phyloP scores from a whole-genome alignment of 805 yeast species.

The Kodamaea leandrae region DNA sequence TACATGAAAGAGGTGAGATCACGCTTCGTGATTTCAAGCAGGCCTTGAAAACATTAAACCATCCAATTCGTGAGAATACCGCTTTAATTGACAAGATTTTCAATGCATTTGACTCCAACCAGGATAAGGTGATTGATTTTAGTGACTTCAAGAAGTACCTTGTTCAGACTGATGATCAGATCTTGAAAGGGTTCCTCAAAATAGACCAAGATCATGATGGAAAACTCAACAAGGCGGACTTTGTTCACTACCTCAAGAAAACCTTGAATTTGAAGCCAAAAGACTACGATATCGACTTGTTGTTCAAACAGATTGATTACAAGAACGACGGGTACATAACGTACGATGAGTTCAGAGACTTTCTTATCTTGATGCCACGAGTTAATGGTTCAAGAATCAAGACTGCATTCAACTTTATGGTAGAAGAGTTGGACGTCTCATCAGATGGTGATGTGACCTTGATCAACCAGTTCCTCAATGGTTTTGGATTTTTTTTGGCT shows the following conservation, averaged over 20 bases:
- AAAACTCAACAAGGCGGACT: slow-evolving; percentile 59
- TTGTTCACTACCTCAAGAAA: slow-evolving; percentile 58
- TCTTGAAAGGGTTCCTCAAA: slow-evolving; percentile 61
- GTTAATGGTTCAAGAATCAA: slow-evolving; percentile 69
- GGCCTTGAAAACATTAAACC: slow-evolving; percentile 48
- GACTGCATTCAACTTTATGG: slow-evolving; percentile 79
- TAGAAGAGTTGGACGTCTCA: slow-evolving; percentile 74
- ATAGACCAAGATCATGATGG: slow-evolving; percentile 78
- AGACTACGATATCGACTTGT: slow-evolving; percentile 48
- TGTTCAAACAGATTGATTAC: slow-evolving; percentile 56
- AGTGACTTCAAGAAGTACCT: slow-evolving; percentile 67
- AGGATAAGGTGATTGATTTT: slow-evolving; percentile 58
- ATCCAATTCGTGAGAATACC: slow-evolving; percentile 62
- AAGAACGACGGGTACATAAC: slow-evolving; percentile 67
- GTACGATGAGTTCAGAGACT: slow-evolving; percentile 83
- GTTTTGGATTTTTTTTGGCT: slow-evolving; percentile 87
- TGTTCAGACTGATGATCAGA: slow-evolving; percentile 65
- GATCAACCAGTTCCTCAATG: slow-evolving; percentile 72
- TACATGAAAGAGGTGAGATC: slow-evolving; percentile 46
- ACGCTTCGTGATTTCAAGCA: slow-evolving; percentile 46
- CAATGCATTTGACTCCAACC: slow-evolving; percentile 54
- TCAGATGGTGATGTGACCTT: slow-evolving; percentile 92
- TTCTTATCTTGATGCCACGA: slow-evolving; percentile 79
- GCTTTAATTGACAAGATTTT: slow-evolving; percentile 59
- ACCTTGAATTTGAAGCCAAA: slow-evolving; percentile 54